Base-by-base conservation (phyloP, 257 asterid genomes). In the Penstemon davidsonii region DNA sequence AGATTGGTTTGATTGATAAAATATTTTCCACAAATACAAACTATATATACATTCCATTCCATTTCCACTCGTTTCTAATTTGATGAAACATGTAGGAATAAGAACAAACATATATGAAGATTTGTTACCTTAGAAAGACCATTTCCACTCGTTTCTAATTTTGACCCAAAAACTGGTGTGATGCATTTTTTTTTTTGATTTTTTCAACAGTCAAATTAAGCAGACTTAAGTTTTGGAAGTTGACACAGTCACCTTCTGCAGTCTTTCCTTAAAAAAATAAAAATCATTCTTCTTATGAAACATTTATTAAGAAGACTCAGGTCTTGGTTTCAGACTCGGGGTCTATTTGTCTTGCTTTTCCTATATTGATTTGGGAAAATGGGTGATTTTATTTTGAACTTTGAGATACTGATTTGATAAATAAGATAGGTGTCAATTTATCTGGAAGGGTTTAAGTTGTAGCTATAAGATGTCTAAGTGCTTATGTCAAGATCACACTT, bases 131-230 rank as follows among this genome's bases (percentile, higher is more conserved):
- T 50, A 25, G 19, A 54, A 5, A 46, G 81, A 76, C 74, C 67
- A 5, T 65, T 25, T 25, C 45, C 54, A 57, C 76, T 70, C 38
- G 53, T 56, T 52, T 70, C 25, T 40, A 46, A 7, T 65, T 18
- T 58, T 69, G 69, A 39, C 76, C 45, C 49, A 45, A 51, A 41
- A 62, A 39, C 8, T 33, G 18, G 49, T 7, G 42, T 40, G 47
- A 58, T 62, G 50, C 63, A 63, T 18, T 15, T 36, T 19, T 15
- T 4, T 11, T 60, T 70, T 60, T 36, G 37, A 15, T 15, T 15
- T 15, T 42, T 59, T 64, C 33, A 25, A 25, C 15, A 47, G 81
- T 76, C 77, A 71, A 71, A 25, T n/a, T 6, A 59, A 53, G 61
- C 40, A 66, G 67, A 70, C 47, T 47, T n/a, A 5, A 61, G 15